phyloP scores from a whole-genome alignment of 2,329 filamentous ascomycete species.

The Cadophora sp. region DNA sequence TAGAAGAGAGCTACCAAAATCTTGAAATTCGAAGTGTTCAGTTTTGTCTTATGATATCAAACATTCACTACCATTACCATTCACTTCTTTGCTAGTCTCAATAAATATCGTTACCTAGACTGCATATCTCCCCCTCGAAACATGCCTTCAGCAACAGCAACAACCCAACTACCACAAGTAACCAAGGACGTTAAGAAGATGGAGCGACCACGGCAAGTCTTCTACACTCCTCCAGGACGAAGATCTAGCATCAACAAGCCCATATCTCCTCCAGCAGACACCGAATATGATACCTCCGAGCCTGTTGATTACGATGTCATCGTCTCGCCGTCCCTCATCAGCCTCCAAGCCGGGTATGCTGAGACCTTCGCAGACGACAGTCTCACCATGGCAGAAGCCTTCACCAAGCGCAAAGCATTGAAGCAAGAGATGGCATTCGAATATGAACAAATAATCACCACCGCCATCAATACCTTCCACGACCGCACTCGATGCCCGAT shows the following conservation, averaged over 20 bases:
- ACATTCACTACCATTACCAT: not conserved
- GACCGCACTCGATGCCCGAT: conserved; percentile 12
- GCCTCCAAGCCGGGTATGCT: not conserved
- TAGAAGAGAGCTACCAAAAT: not conserved
- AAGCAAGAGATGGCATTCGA: conserved; percentile 5
- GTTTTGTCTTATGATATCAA: not conserved
- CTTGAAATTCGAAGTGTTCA: not conserved
- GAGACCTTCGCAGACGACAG: not conserved
- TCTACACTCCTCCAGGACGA: not conserved
- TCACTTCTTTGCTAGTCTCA: not conserved
- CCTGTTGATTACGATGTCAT: not conserved
- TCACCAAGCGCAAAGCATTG: not conserved
- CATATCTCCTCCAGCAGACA: not conserved
- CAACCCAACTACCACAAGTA: not conserved
- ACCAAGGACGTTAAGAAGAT: not conserved
- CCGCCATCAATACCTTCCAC: conserved; percentile 12
- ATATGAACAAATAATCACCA: not conserved
- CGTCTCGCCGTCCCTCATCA: not conserved
- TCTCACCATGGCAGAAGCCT: not conserved
- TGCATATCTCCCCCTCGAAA: not conserved
- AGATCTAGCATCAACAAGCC: not conserved
- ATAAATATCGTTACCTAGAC: not conserved
- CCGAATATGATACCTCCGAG: not conserved
- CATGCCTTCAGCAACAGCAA: not conserved
- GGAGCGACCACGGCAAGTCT: not conserved